These are phyloP conservation scores for Eucommia ulmoides DNA, from an alignment of 257 asterid species.

Conservation along the genomic window DNA sequence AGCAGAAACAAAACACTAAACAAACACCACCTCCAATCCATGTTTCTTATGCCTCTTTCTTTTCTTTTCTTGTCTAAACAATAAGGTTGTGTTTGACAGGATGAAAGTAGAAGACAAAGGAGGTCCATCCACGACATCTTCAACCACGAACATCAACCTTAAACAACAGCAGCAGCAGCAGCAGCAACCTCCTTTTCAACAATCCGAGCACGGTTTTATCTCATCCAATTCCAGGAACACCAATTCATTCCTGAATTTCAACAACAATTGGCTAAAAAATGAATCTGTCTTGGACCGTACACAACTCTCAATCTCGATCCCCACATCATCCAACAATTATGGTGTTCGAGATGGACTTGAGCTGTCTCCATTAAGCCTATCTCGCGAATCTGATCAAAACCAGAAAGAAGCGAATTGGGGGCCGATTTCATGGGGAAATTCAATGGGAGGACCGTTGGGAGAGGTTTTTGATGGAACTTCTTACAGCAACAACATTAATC, in stretches of 20 bases:
- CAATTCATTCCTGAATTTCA: constrained; percentile 48
- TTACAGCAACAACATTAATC: no score
- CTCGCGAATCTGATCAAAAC: constrained; percentile 39
- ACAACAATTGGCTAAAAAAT: constrained; percentile 54
- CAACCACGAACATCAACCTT: no score
- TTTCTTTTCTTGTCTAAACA: no score
- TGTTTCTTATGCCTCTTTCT: no score
- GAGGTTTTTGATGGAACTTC: constrained; percentile 59
- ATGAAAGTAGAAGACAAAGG: no score
- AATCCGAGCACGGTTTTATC: no score
- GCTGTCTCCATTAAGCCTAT: constrained; percentile 36
- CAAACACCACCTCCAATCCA: no score
- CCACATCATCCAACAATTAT: constrained; percentile 48
- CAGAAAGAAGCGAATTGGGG: constrained; percentile 46
- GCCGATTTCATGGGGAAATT: constrained; percentile 58
- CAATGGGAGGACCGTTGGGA: constrained; percentile 78
- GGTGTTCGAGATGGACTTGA: constrained; percentile 38
- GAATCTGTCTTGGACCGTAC: constrained; percentile 66
- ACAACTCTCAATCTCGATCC: constrained; percentile 85
- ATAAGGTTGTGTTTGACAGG: no score
- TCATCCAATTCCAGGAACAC: constrained; percentile 22
- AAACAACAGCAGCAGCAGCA: no score
- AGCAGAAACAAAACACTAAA: no score
- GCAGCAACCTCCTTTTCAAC: no score
- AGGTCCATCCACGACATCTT: no score